Evolutionary conservation across 345 rosid genomes (phyloP), one percentile per base, ranked within the genome.

Genomic region (Euclidium syriacum): DNA sequence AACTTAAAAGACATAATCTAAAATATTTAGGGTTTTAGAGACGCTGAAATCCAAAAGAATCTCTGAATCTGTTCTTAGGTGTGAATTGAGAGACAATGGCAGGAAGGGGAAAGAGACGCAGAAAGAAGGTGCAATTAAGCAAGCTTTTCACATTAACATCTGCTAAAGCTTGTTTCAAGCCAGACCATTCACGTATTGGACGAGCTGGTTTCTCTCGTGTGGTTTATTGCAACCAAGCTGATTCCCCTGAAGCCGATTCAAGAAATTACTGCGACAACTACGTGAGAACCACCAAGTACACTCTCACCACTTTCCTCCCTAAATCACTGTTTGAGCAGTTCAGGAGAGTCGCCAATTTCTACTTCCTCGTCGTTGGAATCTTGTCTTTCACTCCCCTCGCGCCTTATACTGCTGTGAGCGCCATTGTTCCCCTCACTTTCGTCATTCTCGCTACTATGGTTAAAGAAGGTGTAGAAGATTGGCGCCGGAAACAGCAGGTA

Each of bases 301-400:
- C 83, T 11, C 58, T 71, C 20, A 75, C 82, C n/a, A 71, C 81
- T 62, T 89, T 92, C 81, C 58, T 89, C 70, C 98, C 98, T 12
- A 89, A 92, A 65, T 87, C 96, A 11, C 77, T 92, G 74, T 92
- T 92, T 71, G 95, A 89, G 77, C 98, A 92, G 83, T 92, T 89
- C 49, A 78, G 96, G 60, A 82, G 98, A 72, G 98, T 89, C 0
- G 98, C 98, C 14, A 89, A 92, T 52, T 89, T 89, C 61, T 92
- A 50, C 73, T 92, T 92, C 79, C 78, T 92, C 64, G 80, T 87
- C 15, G 67, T 71, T 58, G 98, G 91, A 20, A 68, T 85, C 53
- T 62, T 89, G 64, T 67, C 98, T 48, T 87, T 89, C 79, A 89
- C 95, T 65, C 9, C 68, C 7, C 83, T 92, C 0, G 80, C 96